Percentiles rank a stretch among this genome's conserved stretches.
phyloP scores from a whole-genome alignment of 2,329 filamentous ascomycete genomes.

The Xylariaceae sp. region DNA sequence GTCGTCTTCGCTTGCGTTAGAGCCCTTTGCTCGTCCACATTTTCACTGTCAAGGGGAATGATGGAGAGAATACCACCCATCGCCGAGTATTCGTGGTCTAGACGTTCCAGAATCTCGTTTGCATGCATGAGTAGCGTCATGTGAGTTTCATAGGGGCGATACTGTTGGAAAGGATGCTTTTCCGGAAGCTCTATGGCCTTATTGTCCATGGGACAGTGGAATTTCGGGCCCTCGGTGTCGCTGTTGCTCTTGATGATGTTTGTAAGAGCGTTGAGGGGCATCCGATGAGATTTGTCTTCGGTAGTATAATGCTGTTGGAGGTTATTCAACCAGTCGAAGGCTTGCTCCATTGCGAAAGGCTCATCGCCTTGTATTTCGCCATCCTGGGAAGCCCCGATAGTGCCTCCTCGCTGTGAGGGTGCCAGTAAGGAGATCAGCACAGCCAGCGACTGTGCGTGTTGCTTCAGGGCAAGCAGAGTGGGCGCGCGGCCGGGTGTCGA shows the following conservation, averaged over 20 bases:
- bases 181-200: conserved; percentile 19
- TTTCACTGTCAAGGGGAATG: conserved; percentile 41
- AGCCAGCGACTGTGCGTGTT: conserved; percentile 55
- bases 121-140: conserved; percentile 52
- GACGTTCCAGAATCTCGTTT: conserved; percentile 55
- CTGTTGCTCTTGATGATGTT: conserved; percentile 43
- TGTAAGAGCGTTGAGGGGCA: conserved; percentile 42
- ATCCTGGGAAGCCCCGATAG: conserved; percentile 26
- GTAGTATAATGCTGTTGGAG: conserved; percentile 46
- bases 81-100: conserved; percentile 55
- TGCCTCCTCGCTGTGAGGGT: conserved; percentile 32
- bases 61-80: conserved; percentile 54
- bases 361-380: conserved; percentile 14
- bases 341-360: conserved; percentile 40
- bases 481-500: conserved; percentile 49
- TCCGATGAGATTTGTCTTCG: conserved; percentile 43
- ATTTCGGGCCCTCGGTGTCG: conserved; percentile 38
- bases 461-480: conserved; percentile 55
- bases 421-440: conserved; percentile 48
- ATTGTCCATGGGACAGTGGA: conserved; percentile 43
- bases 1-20: conserved; percentile 42
- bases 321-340: conserved; percentile 56
- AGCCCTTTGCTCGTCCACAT: conserved; percentile 34
- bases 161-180: conserved; percentile 15
- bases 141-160: conserved; percentile 42